Conservation (phyloP, 2,329 filamentous ascomycete genomes). For the Ceratocystis variospora region DNA sequence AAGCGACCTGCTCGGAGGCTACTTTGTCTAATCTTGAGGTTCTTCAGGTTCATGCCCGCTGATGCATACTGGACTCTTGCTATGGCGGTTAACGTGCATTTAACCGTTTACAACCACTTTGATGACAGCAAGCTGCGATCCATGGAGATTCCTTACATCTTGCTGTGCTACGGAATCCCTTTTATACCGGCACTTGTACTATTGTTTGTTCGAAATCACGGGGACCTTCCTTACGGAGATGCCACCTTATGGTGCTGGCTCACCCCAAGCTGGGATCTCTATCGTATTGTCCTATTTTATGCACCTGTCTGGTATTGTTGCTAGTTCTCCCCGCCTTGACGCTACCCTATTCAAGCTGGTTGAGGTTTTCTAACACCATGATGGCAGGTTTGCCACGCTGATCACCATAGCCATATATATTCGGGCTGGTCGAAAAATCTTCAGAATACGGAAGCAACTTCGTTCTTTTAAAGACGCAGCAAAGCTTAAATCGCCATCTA, state of each 20-base stretch:
- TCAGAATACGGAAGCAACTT: constrained; percentile 44
- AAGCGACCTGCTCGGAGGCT: background rate
- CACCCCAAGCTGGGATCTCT: constrained; percentile 44
- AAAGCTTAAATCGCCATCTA: constrained; percentile 32
- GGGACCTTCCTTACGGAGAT: constrained; percentile 49
- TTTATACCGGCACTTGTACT: constrained; percentile 50
- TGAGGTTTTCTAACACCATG: background rate
- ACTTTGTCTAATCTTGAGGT: background rate
- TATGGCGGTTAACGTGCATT: constrained; percentile 67
- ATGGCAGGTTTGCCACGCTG: constrained; percentile 19
- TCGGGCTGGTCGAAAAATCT: constrained; percentile 47
- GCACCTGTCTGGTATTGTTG: constrained; percentile 40
- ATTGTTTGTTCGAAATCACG: constrained; percentile 42
- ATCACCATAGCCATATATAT: constrained; percentile 24
- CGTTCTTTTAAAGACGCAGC: constrained; percentile 30
- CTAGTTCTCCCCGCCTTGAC: constrained; percentile 23
- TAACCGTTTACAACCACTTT: constrained; percentile 61
- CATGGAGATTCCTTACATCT: constrained; percentile 53
- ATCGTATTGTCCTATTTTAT: constrained; percentile 59
- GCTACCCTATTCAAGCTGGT: background rate
- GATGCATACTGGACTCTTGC: constrained; percentile 60
- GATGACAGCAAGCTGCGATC: constrained; percentile 45
- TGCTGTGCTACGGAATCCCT: constrained; percentile 55
- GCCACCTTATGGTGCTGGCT: constrained; percentile 74
- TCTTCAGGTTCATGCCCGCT: constrained; percentile 53